A percentile compares a stretch with the other conserved stretches of the same genome.
Evolutionary conservation across 345 rosid genomes (phyloP).

Genomic region (Eucalyptus globulus): DNA sequence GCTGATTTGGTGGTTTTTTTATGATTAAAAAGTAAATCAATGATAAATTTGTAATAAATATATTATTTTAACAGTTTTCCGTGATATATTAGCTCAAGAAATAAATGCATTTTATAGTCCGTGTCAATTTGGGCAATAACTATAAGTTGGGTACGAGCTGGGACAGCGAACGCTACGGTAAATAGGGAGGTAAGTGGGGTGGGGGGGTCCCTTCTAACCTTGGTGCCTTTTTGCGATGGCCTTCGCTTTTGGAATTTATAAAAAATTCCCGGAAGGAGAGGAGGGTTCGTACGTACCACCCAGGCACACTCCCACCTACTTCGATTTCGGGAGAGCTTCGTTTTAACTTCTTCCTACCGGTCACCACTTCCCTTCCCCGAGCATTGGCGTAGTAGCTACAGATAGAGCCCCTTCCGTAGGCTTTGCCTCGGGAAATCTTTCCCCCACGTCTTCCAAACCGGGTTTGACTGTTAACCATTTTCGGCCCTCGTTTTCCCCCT

Average conservation of each 20-base stretch:
- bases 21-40: too few relatives aligned
- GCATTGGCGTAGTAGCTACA: too few relatives aligned
- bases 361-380: not conserved
- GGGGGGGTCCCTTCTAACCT: not conserved
- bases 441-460: not conserved
- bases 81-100: not conserved
- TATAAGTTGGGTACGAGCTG: not conserved
- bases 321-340: not conserved
- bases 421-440: not conserved
- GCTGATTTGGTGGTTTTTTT: accelerated
- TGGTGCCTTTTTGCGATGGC: not conserved
- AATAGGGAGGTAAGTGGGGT: not conserved
- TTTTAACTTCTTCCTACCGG: not conserved
- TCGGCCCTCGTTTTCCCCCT: not conserved
- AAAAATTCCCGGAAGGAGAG: not conserved
- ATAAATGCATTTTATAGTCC: not conserved
- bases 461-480: not conserved
- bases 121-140: not conserved
- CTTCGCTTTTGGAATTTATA: not conserved
- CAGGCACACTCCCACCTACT: too few relatives aligned
- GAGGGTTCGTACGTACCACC: not conserved
- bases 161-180: not conserved
- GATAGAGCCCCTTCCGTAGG: not conserved
- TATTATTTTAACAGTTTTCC: too few relatives aligned
- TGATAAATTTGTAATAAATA: too few relatives aligned